Evolutionary conservation across 176 grass and related monocot genomes (phyloP).

Genomic region (Juncus inflexus): DNA sequence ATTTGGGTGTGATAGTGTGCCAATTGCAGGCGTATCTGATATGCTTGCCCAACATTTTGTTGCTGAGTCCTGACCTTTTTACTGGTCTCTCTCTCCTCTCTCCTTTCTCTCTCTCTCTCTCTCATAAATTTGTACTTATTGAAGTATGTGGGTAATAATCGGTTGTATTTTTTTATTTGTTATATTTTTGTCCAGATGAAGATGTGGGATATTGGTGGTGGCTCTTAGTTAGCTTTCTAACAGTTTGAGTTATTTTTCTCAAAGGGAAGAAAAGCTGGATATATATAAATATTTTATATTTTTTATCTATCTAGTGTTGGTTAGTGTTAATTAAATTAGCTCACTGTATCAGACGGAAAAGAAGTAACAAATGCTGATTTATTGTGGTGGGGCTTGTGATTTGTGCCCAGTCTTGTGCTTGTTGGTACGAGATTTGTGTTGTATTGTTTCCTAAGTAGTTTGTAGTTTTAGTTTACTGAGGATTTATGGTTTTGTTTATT

Average conservation of each 20-base stretch:
- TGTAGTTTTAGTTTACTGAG: constrained; percentile 16
- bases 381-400: neutral
- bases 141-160: neutral
- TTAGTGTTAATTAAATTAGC: constrained; percentile 17
- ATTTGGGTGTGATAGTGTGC: constrained; percentile 69
- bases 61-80: constrained; percentile 54
- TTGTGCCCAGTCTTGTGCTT: neutral
- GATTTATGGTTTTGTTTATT: constrained; percentile 7
- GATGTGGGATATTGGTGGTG: constrained; percentile 7
- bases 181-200: constrained; percentile 11
- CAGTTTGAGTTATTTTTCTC: neutral
- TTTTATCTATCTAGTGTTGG: constrained; percentile 19
- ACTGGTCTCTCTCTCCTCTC: constrained; percentile 54
- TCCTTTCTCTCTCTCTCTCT: neutral
- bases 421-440: constrained; percentile 6
- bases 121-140: neutral
- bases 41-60: constrained; percentile 72
- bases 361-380: neutral
- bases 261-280: constrained; percentile 12
- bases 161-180: neutral
- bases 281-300: constrained; percentile 14
- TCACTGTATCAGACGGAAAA: constrained; percentile 23
- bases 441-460: constrained; percentile 9
- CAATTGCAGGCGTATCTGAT: constrained; percentile 53
- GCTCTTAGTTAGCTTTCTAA: constrained; percentile 13